Base-by-base conservation (phyloP, 2,329 filamentous ascomycete species). In the Penicillium polonicum region DNA sequence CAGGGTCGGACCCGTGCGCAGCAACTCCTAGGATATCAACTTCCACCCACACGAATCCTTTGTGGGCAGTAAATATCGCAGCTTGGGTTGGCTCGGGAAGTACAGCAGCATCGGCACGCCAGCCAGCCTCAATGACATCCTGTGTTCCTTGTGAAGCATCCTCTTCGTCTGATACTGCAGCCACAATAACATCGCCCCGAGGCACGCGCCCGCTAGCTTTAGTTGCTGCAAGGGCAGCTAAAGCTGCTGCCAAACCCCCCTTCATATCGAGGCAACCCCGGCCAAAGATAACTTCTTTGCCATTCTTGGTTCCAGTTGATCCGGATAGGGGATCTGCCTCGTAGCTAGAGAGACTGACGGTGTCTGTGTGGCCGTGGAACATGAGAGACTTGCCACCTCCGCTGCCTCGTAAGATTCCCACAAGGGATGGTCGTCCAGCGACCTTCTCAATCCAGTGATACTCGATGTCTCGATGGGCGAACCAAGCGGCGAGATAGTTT, bases 101-200 rank as follows among this genome's bases (percentile, higher is more conserved):
- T 1, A 85, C 68, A 6, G 82, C 82, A 0, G 70, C 82, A 54
- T 84, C 81, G 1, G 82, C 80, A 31, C 72, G 72, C 82, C 82
- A 85, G 1, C 82, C 82, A 2, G 80, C 80, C 12, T 70, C 71
- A 1, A 85, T 65, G 0, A 84, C 60, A 41, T 83, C 74, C 57
- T 79, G 76, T 0, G 82, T 85, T 1, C 82, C 82, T 12, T 80
- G 78, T 29, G 79, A 82, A 5, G 71, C 66, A 42, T 75, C 75
- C 60, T 85, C 83, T 53, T 85, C 82, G 43, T 85, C 82, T 0
- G 82, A 78, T 3, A 85, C 82, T 1, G 78, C 82, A 0, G 82
- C 74, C 6, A 85, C 71, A 9, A 85, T 79, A 9, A 84, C 74
- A 48, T 84, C 79, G 3, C 83, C 82, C 0, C 71, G 65, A 10